These are phyloP conservation scores for Herpetospermum pedunculosum DNA, from an alignment of 306 rosid genomes.

Conservation along the genomic window DNA sequence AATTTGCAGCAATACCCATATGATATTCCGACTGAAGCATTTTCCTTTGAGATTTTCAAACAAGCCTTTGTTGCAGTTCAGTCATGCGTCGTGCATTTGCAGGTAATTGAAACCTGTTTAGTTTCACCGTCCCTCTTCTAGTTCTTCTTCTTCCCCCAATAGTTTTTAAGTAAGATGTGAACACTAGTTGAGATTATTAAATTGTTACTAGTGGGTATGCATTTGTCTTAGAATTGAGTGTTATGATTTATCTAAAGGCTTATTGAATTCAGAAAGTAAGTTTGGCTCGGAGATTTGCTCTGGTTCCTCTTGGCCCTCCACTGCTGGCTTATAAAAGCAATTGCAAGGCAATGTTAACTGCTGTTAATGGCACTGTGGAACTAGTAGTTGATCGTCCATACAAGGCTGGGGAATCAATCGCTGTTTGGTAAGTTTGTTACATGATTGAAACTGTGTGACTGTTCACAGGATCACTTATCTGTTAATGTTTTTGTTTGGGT, in stretches of 20 bases:
- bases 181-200: not conserved
- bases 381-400: slow-evolving; percentile 80
- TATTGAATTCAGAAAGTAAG: slow-evolving; percentile 72
- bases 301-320: slow-evolving; percentile 98
- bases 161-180: not conserved
- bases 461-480: not conserved
- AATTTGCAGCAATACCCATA: slow-evolving; percentile 88
- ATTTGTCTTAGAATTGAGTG: not conserved
- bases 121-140: not conserved
- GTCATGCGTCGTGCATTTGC: slow-evolving; percentile 97
- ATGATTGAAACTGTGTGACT: slow-evolving; percentile 11
- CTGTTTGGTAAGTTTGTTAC: slow-evolving; percentile 54
- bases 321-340: slow-evolving; percentile 75
- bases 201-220: not conserved
- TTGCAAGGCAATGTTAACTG: slow-evolving; percentile 83
- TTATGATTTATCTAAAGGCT: not conserved
- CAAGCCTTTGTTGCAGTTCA: slow-evolving; percentile 99
- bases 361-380: slow-evolving; percentile 66
- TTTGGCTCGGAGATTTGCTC: slow-evolving; percentile 92
- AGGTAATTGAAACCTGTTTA: slow-evolving; percentile 32
- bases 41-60: slow-evolving; percentile 89
- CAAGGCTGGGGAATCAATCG: slow-evolving; percentile 80
- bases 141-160: not conserved
- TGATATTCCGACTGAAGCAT: slow-evolving; percentile 95
- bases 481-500: not conserved